Evolutionary conservation across 345 rosid species (phyloP), one percentile per base, ranked within the genome.

Genomic region (Orychophragmus violaceus): DNA sequence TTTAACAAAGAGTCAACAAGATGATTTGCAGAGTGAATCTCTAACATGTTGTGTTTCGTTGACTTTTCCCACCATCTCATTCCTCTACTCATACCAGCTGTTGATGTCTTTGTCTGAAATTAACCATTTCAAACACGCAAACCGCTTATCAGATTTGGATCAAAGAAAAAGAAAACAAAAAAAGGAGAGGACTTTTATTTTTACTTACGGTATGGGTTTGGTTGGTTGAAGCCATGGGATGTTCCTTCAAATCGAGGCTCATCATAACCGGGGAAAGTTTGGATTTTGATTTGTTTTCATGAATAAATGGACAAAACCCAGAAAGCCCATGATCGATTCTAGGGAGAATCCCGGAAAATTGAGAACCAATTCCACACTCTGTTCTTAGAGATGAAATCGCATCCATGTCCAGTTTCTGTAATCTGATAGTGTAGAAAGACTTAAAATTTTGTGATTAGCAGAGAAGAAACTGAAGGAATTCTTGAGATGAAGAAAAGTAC

Each of bases 41-140:
- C 85, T 16, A 81, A 19, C 91, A 83, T 82, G 83, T 88, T 86
- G 44, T 83, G 78, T 69, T 74, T 67, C 18, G 64, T 67, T 67
- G 80, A 82, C 32, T 86, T 86, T 32, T 88, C 90, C 97, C 95
- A 86, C 97, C 97, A 88, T 76, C 87, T 81, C 80, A 68, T 45
- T 45, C 66, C 74, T 67, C 75, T 82, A 51, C 89, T 69, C 27
- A 77, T 81, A 71, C 83, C 81, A 41, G 75, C 35, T 50, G 84
- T 36, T 35, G 60, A 29, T 53, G 82, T 68, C 68, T 75, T 81
- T 46, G 79, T 73, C 86, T 80, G 72, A 59, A 68, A 90, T 68
- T 80, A 4, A 79, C 90, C 28, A 87, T n/a, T n/a, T n/a, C n/a
- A n/a, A n/a, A n/a, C n/a, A n/a, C n/a, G n/a, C n/a, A n/a, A n/a